Percentiles rank a stretch among this genome's conserved stretches.
phyloP scores from a whole-genome alignment of 2,329 filamentous ascomycete genomes.

The Aspergillus neoniger region DNA sequence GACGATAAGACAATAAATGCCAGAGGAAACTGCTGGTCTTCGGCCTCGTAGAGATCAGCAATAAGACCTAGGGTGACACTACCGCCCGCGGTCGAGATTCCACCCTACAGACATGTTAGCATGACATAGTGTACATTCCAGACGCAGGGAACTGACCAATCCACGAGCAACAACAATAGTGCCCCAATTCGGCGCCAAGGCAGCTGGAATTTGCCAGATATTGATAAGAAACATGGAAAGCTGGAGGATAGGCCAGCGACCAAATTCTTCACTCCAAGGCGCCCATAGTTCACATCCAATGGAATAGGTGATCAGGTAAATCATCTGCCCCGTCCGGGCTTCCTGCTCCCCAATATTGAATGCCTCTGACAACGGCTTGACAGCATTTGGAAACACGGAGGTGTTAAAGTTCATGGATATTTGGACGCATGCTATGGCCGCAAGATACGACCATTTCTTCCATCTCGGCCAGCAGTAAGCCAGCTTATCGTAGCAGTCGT shows the following conservation, averaged over 20 bases:
- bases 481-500: constrained; percentile 63
- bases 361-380: constrained; percentile 62
- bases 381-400: constrained; percentile 67
- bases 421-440: constrained; percentile 67
- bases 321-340: constrained; percentile 68
- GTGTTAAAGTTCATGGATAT: constrained; percentile 76
- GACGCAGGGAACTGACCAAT: constrained; percentile 39
- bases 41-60: constrained; percentile 57
- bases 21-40: constrained; percentile 57
- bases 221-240: constrained; percentile 71
- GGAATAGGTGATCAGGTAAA: constrained; percentile 74
- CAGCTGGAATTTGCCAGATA: constrained; percentile 69
- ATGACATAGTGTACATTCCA: no score
- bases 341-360: constrained; percentile 67
- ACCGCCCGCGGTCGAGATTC: constrained; percentile 61
- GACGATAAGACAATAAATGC: constrained; percentile 58
- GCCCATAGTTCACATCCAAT: constrained; percentile 85
- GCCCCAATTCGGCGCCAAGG: constrained; percentile 68
- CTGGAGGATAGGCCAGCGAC: constrained; percentile 72
- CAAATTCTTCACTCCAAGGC: constrained; percentile 79
- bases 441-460: constrained; percentile 39
- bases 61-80: constrained; percentile 62
- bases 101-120: constrained; percentile 38
- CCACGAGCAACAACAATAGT: constrained; percentile 65
- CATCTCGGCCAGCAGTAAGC: constrained; percentile 56